Evolutionary conservation across 177 flowering plant genomes (phyloP), one percentile per base, ranked within the genome.

Genomic region (Tripterygium wilfordii): DNA sequence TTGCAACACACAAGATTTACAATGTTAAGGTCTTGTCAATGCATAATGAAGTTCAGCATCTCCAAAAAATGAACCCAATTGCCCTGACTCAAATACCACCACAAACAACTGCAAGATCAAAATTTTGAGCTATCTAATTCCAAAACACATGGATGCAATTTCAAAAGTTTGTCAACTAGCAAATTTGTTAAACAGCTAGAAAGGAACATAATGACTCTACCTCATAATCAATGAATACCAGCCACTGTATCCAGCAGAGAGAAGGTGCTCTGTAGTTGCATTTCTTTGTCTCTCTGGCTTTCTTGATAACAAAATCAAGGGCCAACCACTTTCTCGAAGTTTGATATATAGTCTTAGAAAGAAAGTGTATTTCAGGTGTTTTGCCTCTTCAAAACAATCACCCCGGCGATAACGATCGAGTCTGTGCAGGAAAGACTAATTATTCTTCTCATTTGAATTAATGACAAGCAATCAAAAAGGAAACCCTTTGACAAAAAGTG

Each of bases 221-320:
- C 86, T 79, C 88, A 82, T 79, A 19, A 79, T 65, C 66, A 85
- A 58, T 45, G 74, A 63, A 36, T 69, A 68, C 86, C 94, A 82
- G 20, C 69, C 64, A 24, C 68, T 57, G 59, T 53, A 77, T 51
- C 94, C 88, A n/a, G 66, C 61, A 58, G 72, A 74, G 37, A 42
- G 20, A 36, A 81, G 85, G 38, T 36, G 49, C 48, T 72, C 67
- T 15, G 45, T 10, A 36, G 73, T 67, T 45, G 62, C 49, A 66
- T 71, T 68, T 31, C 65, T 51, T 53, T 59, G 66, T 43, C 39
- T 49, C 49, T 70, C 77, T 41, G 71, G 72, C 46, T 53, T 79
- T 65, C 82, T 73, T 39, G 82, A 68, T 42, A 84, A 32, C 49
- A 77, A 69, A 45, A 77, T 53, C 68, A 79, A 41, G 25, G 66